These are phyloP conservation scores for Malania oleifera DNA, from an alignment of 164 flowering plant genomes.

Conservation along the genomic window DNA sequence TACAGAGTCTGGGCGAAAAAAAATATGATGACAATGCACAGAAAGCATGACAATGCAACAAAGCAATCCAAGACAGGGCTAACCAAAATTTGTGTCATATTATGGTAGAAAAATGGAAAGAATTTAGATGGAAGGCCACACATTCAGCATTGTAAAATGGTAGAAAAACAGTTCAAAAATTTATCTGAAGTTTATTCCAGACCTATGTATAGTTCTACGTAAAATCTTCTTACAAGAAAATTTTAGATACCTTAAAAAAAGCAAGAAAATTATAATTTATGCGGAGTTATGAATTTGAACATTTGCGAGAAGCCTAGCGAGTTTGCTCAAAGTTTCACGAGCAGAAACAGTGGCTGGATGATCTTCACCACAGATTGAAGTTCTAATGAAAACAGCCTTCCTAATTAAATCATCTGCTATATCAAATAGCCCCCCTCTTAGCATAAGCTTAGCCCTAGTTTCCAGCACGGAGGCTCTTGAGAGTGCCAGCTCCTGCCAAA, in stretches of 20 bases:
- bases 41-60: not conserved
- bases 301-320: constrained; percentile 72
- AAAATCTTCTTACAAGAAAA: constrained; percentile 32
- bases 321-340: constrained; percentile 64
- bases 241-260: too few relatives aligned
- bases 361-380: constrained; percentile 79
- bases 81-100: not conserved
- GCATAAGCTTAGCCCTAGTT: constrained; percentile 83
- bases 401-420: constrained; percentile 79
- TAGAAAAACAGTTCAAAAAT: constrained; percentile 3
- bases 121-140: not conserved
- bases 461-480: constrained; percentile 82
- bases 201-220: constrained; percentile 36
- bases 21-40: not conserved
- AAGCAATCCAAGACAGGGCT: not conserved
- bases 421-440: constrained; percentile 81
- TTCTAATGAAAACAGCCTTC: constrained; percentile 73
- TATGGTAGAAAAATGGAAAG: not conserved
- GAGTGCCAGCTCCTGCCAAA: constrained; percentile 91
- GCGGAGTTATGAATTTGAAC: constrained; percentile 47
- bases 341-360: constrained; percentile 78
- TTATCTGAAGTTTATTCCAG: constrained; percentile 26
- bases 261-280: constrained; percentile 39
- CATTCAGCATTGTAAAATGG: not conserved
- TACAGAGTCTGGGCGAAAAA: not conserved